Evolutionary conservation across 495 filamentous ascomycete genomes (phyloP), one percentile per base, ranked within the genome.

Genomic region (Aspergillus mulundensis): DNA sequence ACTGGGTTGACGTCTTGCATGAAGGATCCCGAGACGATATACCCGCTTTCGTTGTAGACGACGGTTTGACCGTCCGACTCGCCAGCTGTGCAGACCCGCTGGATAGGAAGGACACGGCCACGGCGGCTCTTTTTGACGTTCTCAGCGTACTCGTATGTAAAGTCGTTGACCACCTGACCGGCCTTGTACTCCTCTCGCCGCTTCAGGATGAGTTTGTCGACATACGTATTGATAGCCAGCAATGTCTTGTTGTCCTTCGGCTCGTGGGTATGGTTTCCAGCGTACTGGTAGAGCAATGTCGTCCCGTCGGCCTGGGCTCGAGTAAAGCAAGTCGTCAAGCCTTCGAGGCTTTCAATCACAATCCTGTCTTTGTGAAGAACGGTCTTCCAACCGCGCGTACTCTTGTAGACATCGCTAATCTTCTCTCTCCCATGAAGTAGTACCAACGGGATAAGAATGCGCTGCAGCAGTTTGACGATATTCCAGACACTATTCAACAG

Each of bases 1-100:
- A 84, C 68, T 3, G 77, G 64, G 51, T 81, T 81, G 15, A 69
- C 75, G 45, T 77, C 78, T 53, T 76, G 76, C 56, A 81, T 70
- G 51, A 74, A 78, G 0, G 79, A 82, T 0, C 82, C 82, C 5
- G 70, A 71, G 11, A 72, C 67, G 50, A 83, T 73, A 39, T 78
- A 74, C 21, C 82, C 82, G 41, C 77, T 72, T 11, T 68, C 56
- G 58, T 83, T 76, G 60, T 83, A 85, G 23, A 76, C 69, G 7
- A 83, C 70, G 11, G 70, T 65, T 42, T 81, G 71, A 0, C 73
- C 70, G 24, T 72, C 57, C 45, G 74, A 62, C 18, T 68, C 59
- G 16, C 81, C 81, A 7, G 60, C 54, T 10, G 78, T 67, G 50
- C 81, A 82, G 6, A 69, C 67, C 36, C 79, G 63, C 25, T 61